Conservation (phyloP, 495 filamentous ascomycete genomes). For the Friedmanniomyces simplex region DNA sequence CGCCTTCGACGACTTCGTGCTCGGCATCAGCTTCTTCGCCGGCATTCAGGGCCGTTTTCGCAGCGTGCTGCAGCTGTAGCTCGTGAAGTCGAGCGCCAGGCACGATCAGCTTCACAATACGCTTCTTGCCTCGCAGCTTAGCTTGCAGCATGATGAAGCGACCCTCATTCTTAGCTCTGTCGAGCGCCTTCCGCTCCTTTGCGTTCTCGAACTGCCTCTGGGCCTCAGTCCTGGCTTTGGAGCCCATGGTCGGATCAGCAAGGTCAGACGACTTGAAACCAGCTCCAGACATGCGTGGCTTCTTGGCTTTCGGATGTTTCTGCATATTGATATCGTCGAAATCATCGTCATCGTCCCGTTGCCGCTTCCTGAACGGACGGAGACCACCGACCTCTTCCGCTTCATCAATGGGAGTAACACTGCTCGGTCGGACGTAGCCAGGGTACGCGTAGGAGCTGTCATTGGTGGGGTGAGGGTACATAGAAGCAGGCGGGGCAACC, state of each 20-base stretch:
- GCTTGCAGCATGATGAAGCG: slow-evolving; percentile 30
- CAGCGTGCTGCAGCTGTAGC: slow-evolving; percentile 14
- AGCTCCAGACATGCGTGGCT: slow-evolving; percentile 16
- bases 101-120: slow-evolving; percentile 26
- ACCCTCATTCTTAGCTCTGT: slow-evolving; percentile 31
- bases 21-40: slow-evolving; percentile 16
- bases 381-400: slow-evolving; percentile 14
- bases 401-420: slow-evolving; percentile 16
- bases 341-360: slow-evolving; percentile 15
- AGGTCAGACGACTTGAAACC: slow-evolving; percentile 16
- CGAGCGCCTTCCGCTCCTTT: slow-evolving; percentile 29
- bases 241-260: slow-evolving; percentile 2
- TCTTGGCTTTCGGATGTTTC: slow-evolving; percentile 23
- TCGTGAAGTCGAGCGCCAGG: slow-evolving; percentile 5
- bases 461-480: slow-evolving; percentile 22
- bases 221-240: slow-evolving; percentile 25
- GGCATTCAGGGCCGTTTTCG: slow-evolving; percentile 7
- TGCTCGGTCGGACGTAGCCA: slow-evolving; percentile 2
- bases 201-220: slow-evolving; percentile 31
- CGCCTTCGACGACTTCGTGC: slow-evolving; percentile 13
- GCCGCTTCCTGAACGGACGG: slow-evolving; percentile 23
- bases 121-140: slow-evolving; percentile 26
- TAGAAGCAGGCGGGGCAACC: slow-evolving; percentile 25
- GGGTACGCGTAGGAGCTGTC: slow-evolving; percentile 18
- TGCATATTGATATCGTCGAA: slow-evolving; percentile 22